Base-by-base conservation (phyloP, 2,329 filamentous ascomycete genomes). In the Mycosphaerella sp. region DNA sequence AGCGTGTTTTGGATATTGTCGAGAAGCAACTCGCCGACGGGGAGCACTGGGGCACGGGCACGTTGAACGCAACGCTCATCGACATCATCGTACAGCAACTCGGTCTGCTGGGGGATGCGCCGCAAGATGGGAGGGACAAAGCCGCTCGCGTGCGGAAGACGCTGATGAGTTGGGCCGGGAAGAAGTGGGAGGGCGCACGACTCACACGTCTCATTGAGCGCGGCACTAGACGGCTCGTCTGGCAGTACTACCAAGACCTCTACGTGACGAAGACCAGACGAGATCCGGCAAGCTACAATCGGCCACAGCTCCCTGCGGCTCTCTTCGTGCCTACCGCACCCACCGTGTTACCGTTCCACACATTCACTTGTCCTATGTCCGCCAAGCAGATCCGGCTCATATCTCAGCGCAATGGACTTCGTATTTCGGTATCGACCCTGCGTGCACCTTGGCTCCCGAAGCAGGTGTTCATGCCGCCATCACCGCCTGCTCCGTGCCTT, bases 281-380 rank as follows among this genome's bases (percentile, higher is more conserved):
- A 21, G 72, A 80, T 3, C 62, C 73, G 6, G 77, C 77, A 9
- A 77, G 74, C 61, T 96, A 96, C 69, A 73, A 75, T 34, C 78
- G 93, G 48, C 87, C 89, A 9, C 83, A 82, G 56, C 75, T 95
- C 9, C 93, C 92, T 3, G 71, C 78, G 2, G 80, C 79, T 41
- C 76, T 98, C 32, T 80, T 86, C 0, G 80, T 95, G 8, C 93
- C 93, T 3, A 84, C 87, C 31, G 92, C 93, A 5, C 93, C 93
- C 2, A 98, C 93, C 0, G 91, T 98, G 1, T 78, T 98, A 1
- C 93, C 93, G 0, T 98, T 98, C 67, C 93, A 98, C 70, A 97
- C 93, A 0, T 98, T 98, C 66, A 98, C 93, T 1, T 95, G 88
- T 60, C 93, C 93, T 0, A 77, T 98, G 60, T 90, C 89, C 6